Evolutionary conservation across 176 grass and related monocot genomes (phyloP), one percentile per base, ranked within the genome.

Genomic region (Cocos nucifera): DNA sequence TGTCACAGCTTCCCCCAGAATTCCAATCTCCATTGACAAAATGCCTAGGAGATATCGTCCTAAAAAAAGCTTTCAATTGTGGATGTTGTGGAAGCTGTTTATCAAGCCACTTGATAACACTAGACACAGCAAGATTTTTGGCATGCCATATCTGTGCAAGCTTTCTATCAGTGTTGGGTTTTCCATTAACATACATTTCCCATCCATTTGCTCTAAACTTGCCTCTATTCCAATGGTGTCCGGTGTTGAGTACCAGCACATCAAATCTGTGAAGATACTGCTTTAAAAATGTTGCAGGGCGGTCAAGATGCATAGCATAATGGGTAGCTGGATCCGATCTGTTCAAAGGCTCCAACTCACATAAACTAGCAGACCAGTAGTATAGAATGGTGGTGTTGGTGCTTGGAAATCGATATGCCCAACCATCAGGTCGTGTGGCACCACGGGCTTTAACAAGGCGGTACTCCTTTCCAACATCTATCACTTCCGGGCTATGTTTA

Each of bases 11-110:
- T 62, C 93, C 93, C 59, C 93, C 93, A n/a, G 93, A 88, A 30
- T 92, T 98, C 93, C 93, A 98, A 66, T 98, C 93, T 3, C 93
- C 93, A 56, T 98, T 89, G 57, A 88, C 78, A 67, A 98, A 98
- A 67, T 98, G 93, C 63, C 93, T 82, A 29, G 93, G 93, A 9
- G 93, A 91, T 3, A 98, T 78, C 49, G 93, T 98, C 64, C 93
- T 84, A 49, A 98, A 64, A 53, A 98, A 98, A 28, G 39, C 87
- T 76, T 98, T 92, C 44, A 86, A 56, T 49, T 68, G 61, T 62
- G 84, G 93, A 59, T 15, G 77, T 25, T 3, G 64, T 4, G 18
- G 27, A 51, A 91, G 67, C 69, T 88, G 72, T 51, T 78, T 82
- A 72, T 97, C 76, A 55, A 91, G 30, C 86, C 86, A 97, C 68